These are phyloP conservation scores for Neurospora sp. DNA, from an alignment of 495 filamentous ascomycete genomes.

Conservation along the genomic window DNA sequence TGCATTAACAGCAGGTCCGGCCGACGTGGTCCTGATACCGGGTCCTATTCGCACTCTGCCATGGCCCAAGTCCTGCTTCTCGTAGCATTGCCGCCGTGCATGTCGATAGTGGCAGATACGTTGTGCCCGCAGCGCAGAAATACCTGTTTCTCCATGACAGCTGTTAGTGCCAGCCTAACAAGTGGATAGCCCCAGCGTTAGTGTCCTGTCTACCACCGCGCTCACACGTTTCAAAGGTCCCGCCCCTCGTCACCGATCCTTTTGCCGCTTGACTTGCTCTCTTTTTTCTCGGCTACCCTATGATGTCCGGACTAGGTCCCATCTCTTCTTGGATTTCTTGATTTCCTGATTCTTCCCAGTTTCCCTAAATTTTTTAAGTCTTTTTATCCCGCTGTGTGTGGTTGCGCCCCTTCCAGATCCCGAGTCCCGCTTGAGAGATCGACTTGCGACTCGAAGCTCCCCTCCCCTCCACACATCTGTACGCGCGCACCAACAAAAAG, in stretches of 20 bases:
- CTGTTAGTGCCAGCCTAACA: constrained; percentile 1
- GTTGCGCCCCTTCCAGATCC: not conserved
- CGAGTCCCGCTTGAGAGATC: not conserved
- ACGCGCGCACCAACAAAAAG: not conserved
- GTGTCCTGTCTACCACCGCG: not conserved
- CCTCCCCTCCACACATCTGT: not conserved
- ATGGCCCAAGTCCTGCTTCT: not conserved
- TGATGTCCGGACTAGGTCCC: not conserved
- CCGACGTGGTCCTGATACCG: not conserved
- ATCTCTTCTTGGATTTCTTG: not conserved
- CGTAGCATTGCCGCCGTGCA: not conserved
- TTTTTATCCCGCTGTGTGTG: not conserved
- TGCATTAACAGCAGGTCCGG: not conserved
- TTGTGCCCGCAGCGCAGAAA: not conserved
- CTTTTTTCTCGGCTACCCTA: not conserved
- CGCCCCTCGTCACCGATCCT: not conserved
- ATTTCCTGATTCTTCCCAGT: not conserved
- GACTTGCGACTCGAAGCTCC: not conserved
- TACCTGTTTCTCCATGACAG: not conserved
- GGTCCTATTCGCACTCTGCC: not conserved
- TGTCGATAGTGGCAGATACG: not conserved
- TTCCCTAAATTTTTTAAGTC: not conserved
- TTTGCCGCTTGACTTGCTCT: not conserved
- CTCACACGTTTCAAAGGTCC: not conserved
- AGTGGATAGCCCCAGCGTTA: not conserved